Conservation (phyloP, 2,329 filamentous ascomycete species). For the Fusarium virguliforme region DNA sequence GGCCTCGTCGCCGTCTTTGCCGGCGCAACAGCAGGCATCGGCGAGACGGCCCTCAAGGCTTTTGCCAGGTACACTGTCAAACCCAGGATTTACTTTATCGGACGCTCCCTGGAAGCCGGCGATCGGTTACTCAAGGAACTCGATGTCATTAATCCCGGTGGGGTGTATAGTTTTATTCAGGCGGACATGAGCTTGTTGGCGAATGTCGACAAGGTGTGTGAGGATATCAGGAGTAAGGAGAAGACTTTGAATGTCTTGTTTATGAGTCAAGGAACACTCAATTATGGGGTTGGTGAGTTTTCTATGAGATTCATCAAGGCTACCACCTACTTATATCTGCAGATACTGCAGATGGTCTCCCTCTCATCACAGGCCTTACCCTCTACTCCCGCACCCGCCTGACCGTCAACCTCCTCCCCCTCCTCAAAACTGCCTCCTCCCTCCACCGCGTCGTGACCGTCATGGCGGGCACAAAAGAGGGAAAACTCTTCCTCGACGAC, state of each 20-base stretch:
- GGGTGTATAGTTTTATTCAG: conserved; percentile 64
- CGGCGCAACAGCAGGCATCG: conserved; percentile 71
- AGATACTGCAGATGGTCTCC: conserved; percentile 73
- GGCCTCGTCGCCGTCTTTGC: conserved; percentile 65
- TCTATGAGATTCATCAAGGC: neutral
- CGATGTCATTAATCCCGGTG: conserved; percentile 60
- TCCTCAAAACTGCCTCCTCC: conserved; percentile 56
- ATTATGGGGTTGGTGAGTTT: conserved; percentile 43
- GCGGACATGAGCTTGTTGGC: conserved; percentile 66
- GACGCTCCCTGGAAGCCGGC: conserved; percentile 60
- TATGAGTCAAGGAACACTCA: conserved; percentile 59
- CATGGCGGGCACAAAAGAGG: conserved; percentile 46
- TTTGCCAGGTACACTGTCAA: conserved; percentile 59
- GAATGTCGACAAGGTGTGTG: conserved; percentile 66
- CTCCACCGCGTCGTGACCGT: conserved; percentile 50
- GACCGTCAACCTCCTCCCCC: conserved; percentile 70
- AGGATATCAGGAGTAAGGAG: conserved; percentile 62
- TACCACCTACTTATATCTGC: conserved; percentile 14
- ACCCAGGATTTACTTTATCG: conserved; percentile 68
- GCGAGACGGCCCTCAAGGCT: conserved; percentile 63
- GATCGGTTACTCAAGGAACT: conserved; percentile 61
- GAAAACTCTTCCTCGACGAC: conserved; percentile 44
- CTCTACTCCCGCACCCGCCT: conserved; percentile 74
- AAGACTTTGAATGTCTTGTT: conserved; percentile 64
- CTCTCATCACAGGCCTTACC: conserved; percentile 65